phyloP scores from a whole-genome alignment of 495 filamentous ascomycete genomes.

The Aeminium ludgeri region DNA sequence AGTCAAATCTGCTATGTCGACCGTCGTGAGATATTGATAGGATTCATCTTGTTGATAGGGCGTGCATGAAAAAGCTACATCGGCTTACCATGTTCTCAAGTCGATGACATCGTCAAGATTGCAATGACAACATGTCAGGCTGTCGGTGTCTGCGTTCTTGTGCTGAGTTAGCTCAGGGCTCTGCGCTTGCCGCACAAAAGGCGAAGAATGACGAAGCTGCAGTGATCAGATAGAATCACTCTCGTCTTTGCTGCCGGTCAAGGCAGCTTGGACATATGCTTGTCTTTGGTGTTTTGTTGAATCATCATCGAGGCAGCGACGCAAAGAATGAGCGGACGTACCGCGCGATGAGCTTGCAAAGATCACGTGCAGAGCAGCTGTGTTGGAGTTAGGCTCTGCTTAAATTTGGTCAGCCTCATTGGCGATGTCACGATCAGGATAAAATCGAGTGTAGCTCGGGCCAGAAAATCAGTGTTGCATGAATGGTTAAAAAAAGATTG shows the following conservation, averaged over 20 bases:
- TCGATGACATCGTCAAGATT: too few species aligned
- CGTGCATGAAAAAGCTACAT: too few species aligned
- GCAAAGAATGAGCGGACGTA: neutral
- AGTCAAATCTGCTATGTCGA: conserved; percentile 68
- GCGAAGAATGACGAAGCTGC: too few species aligned
- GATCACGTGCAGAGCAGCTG: too few species aligned
- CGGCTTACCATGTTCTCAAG: too few species aligned
- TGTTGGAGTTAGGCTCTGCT: neutral
- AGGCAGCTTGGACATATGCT: conserved; percentile 71
- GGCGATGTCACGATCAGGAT: neutral
- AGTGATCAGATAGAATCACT: conserved; percentile 9
- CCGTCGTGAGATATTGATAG: conserved; percentile 80
- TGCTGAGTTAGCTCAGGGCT: too few species aligned
- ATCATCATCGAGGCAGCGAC: conserved; percentile 38
- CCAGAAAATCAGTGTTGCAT: conserved; percentile 47
- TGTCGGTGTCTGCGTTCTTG: too few species aligned
- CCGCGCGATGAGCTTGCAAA: neutral
- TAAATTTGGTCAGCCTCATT: neutral
- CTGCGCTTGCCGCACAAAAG: too few species aligned
- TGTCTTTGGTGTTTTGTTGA: conserved; percentile 46
- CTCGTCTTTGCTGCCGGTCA: conserved; percentile 42
- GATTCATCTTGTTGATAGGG: conserved; percentile 51
- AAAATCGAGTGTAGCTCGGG: neutral
- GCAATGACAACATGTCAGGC: conserved; percentile 17
- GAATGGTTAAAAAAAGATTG: conserved; percentile 57